Base-by-base conservation (phyloP, 768 basidiomycete species). In the Trametes maxima region DNA sequence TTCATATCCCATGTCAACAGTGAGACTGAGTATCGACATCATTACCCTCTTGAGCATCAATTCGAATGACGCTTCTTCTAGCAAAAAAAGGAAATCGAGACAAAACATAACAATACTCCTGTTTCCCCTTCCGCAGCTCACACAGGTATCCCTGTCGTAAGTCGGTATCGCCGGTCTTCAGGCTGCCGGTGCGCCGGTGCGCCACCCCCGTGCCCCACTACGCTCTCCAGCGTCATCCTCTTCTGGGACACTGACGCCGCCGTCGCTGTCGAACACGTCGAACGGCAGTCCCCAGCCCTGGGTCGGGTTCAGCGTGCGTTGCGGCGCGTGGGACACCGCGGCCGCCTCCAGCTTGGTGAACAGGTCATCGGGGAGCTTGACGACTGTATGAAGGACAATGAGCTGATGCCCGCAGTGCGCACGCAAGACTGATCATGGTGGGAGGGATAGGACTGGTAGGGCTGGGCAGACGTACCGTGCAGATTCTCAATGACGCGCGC, bases 401-500 rank as follows among this genome's bases (percentile, higher is more conserved):
- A 45, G n/a, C n/a, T 21, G 10, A 45, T 45, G 21, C 21, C 5
- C 11, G 33, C 42, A 35, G 2, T 17, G 36, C 53, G 14, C 3
- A 21, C 12, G 37, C 22, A 3, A 51, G 46, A n/a, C 42, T 12
- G 5, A n/a, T 46, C n/a, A 49, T 22, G 8, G 46, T n/a, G 28
- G 5, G 2, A 50, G 3, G 36, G 33, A 44, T 39, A 11, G 44
- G 5, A 19, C n/a, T 10, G 36, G 22, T n/a, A n/a, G n/a, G n/a
- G n/a, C n/a, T n/a, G 5, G 37, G 42, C 39, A 49, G 12, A 65
- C 76, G 60, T 64, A 84, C 88, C 74, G n/a, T 85, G 77, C 43
- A 86, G 74, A 76, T 94, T 93, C 71, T 90, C 88, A 57, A 79
- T 75, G 36, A 94, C 79, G 28, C 89, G 83, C 45, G 81, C 80